Conservation (phyloP, 192 early-diverging fungal genomes). For the Coemansia brasiliensis region DNA sequence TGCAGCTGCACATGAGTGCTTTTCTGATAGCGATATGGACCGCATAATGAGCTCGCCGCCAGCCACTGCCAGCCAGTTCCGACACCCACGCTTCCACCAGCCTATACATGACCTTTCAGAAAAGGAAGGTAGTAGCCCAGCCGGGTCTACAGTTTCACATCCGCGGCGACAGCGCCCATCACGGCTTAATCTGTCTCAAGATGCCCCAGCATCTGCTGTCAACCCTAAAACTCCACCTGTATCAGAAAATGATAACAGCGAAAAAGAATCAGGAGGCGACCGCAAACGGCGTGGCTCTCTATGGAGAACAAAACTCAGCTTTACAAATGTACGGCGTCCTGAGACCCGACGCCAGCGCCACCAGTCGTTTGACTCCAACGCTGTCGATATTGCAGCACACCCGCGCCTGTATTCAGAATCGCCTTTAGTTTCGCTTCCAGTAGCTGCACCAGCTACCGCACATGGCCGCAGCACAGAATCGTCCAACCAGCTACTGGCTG, state of each 20-base stretch:
- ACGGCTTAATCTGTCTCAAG: constrained; percentile 8
- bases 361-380: constrained; percentile 45
- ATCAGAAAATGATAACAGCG: not conserved
- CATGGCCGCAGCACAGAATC: constrained; percentile 10
- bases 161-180: constrained; percentile 22
- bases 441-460: constrained; percentile 25
- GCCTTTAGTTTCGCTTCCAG: constrained; percentile 41
- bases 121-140: not conserved
- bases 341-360: constrained; percentile 43
- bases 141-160: not conserved
- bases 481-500: constrained; percentile 19
- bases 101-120: not conserved
- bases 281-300: constrained; percentile 38
- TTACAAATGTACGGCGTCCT: constrained; percentile 44
- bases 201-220: not conserved
- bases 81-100: not conserved
- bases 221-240: no score
- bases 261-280: constrained; percentile 11
- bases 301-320: constrained; percentile 50
- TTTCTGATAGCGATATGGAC: constrained; percentile 20
- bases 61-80: constrained; percentile 12
- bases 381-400: constrained; percentile 41
- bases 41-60: not conserved
- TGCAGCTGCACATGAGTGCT: constrained; percentile 7
- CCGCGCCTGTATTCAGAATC: constrained; percentile 37